These are phyloP conservation scores for Amesomyces nigricolor DNA, from an alignment of 2,329 filamentous ascomycete genomes.

Conservation along the genomic window DNA sequence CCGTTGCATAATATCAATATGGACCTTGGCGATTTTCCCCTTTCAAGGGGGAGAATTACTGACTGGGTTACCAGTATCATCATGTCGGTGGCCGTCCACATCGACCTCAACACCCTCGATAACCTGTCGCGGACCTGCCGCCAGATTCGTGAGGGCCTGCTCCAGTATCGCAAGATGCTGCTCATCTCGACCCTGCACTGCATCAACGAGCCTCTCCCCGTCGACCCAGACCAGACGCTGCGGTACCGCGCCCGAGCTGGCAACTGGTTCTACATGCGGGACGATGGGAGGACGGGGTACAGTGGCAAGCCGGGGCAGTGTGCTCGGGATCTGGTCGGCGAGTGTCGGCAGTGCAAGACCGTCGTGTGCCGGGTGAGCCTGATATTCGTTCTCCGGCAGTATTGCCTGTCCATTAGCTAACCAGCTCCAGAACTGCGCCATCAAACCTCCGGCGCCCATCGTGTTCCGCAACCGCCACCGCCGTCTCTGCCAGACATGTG, in stretches of 20 bases:
- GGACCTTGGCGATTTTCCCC: conserved; percentile 12
- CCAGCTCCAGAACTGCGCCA: conserved; percentile 69
- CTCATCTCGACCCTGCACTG: conserved; percentile 73
- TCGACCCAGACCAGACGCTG: conserved; percentile 51
- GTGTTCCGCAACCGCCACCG: conserved; percentile 71
- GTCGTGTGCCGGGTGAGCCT: conserved; percentile 73
- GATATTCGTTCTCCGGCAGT: too few relatives aligned
- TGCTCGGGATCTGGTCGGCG: conserved; percentile 79
- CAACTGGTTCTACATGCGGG: conserved; percentile 56
- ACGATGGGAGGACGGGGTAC: conserved; percentile 40
- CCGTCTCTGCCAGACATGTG: conserved; percentile 71
- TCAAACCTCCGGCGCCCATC: conserved; percentile 68
- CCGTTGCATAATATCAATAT: conserved; percentile 9
- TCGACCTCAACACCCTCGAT: conserved; percentile 85
- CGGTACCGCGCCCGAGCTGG: conserved; percentile 53
- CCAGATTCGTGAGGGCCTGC: conserved; percentile 68
- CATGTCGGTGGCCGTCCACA: conserved; percentile 64
- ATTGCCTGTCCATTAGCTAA: not conserved
- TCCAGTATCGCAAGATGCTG: conserved; percentile 71
- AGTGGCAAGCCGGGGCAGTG: conserved; percentile 70
- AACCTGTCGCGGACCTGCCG: conserved; percentile 77
- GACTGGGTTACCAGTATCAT: conserved; percentile 56
- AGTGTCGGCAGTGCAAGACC: conserved; percentile 70
- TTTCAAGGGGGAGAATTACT: conserved; percentile 17
- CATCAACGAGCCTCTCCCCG: conserved; percentile 58